Evolutionary conservation across 2,329 filamentous ascomycete genomes (phyloP), one percentile per base, ranked within the genome.

Genomic region (Thelonectria discophora): DNA sequence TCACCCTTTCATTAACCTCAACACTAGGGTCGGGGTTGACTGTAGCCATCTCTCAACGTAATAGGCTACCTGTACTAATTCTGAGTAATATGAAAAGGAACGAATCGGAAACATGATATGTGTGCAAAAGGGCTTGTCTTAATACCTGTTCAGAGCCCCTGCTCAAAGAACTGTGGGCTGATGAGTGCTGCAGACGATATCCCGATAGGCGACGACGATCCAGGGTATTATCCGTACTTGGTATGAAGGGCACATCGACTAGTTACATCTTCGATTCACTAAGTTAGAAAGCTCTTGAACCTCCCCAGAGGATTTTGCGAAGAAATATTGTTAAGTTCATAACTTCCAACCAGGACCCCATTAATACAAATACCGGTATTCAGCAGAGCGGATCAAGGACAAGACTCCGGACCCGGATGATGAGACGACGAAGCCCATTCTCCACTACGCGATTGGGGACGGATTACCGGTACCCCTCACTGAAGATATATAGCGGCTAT

Each of bases 1-100:
- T 1, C 30, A 68, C 65, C 63, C 64, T 43, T 6, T 62, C 60
- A 5, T 64, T 63, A 0, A 65, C 57, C 2, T 62, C 34, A 15
- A 68, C 9, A 2, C 40, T 30, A 1, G 50, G 47, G 11, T 51
- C 57, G 5, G 32, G n/a, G 34, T 58, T 55, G 2, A 64, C 5
- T 4, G 32, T 64, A 9, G 9, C 11, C 27, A 54, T 54, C 21
- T 46, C 13, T 27, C 17, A 18, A 52, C 27, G 7, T 9, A 37
- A 43, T 53, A 10, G 13, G 12, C 6, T 10, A 21, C 7, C 10
- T 12, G 24, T 17, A 20, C 1, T 30, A 21, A 10, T 51, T 34
- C n/a, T 12, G 27, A 12, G 10, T 17, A 3, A 9, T 20, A 20
- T n/a, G 18, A 7, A 27, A 45, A 18, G 12, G 20, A 24, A 11